Evolutionary conservation across 768 basidiomycete species (phyloP), one percentile per base, ranked within the genome.

Genomic region (Mycena albidolilacea): DNA sequence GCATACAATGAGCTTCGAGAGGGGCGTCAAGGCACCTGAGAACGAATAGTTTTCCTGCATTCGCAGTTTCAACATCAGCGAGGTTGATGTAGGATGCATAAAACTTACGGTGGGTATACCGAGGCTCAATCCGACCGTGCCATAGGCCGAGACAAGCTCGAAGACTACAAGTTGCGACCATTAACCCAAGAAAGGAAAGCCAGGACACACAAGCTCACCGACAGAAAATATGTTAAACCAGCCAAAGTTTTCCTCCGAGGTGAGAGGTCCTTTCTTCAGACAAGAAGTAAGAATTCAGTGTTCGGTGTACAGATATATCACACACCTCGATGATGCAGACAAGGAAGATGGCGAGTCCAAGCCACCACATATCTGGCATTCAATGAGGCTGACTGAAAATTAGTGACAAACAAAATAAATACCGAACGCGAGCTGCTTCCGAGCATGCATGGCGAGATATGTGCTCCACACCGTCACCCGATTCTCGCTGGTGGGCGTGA

Each of bases 261-360:
- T 87, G 63, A 96, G 80, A 44, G 90, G 87, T 41, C 85, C 85
- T 63, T 89, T 87, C 93, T 95, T 74, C 15, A 52, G 17, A 70
- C n/a, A 64, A 30, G 35, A 48, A 62, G 15, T 50, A 58, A 50
- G 12, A 64, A 61, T 58, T 19, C 10, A 52, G 4, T 10, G 17
- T 14, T 19, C 30, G 8, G n/a, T 43, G 10, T n/a, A 19, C 30
- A 9, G 21, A 55, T 10, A 30, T 48, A 7, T 37, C 19, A 75
- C 87, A 71, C 72, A 95, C 95, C 88, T 98, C 98, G 73, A 98
- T 91, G 75, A 98, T 97, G 80, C 97, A 98, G 50, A 98, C 86
- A 2, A 98, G 81, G 82, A 97, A 96, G 14, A 98, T 81, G 0
- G 95, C 96, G 14, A 95, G 81, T 0, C 86, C 93, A 23, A 99